Percentiles rank a stretch among this genome's conserved stretches.
phyloP scores from a whole-genome alignment of 2,329 filamentous ascomycete species.

The Berkeleyomyces rouxiae region DNA sequence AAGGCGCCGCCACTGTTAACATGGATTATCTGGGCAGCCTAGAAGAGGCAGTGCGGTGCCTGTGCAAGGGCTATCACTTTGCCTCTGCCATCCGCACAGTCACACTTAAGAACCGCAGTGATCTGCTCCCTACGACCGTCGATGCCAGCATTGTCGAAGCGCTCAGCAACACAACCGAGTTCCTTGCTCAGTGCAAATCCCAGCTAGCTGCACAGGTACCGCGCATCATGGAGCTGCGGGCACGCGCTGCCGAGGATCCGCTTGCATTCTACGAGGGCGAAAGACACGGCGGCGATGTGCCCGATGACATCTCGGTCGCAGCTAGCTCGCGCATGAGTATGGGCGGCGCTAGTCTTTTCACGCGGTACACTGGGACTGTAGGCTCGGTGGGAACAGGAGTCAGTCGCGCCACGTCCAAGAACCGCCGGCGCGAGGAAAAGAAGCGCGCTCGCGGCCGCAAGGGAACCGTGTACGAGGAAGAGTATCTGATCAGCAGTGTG shows the following conservation, averaged over 20 bases:
- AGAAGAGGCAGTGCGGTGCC: constrained; percentile 50
- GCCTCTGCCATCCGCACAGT: constrained; percentile 73
- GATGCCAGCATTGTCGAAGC: constrained; percentile 69
- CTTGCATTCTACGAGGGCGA: constrained; percentile 79
- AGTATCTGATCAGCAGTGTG: constrained; percentile 84
- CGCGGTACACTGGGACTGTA: constrained; percentile 65
- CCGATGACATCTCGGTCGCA: constrained; percentile 83
- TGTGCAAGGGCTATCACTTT: constrained; percentile 80
- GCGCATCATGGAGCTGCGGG: constrained; percentile 64
- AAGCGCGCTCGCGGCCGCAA: constrained; percentile 91
- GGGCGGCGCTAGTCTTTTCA: constrained; percentile 67
- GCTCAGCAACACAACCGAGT: constrained; percentile 68
- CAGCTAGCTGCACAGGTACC: constrained; percentile 77
- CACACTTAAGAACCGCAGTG: constrained; percentile 39
- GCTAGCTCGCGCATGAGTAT: constrained; percentile 67
- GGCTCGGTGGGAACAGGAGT: constrained; percentile 58
- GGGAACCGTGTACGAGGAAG: constrained; percentile 93
- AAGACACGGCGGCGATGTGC: constrained; percentile 50
- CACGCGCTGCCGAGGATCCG: constrained; percentile 69
- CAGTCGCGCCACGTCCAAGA: constrained; percentile 70
- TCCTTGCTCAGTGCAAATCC: constrained; percentile 79
- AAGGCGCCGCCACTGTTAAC: constrained; percentile 62
- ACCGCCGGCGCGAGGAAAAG: constrained; percentile 75
- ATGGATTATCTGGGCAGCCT: constrained; percentile 65
- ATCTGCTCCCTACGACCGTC: constrained; percentile 51